Evolutionary conservation across 2,329 filamentous ascomycete genomes (phyloP), one percentile per base, ranked within the genome.

Genomic region (Penicillium sp.): DNA sequence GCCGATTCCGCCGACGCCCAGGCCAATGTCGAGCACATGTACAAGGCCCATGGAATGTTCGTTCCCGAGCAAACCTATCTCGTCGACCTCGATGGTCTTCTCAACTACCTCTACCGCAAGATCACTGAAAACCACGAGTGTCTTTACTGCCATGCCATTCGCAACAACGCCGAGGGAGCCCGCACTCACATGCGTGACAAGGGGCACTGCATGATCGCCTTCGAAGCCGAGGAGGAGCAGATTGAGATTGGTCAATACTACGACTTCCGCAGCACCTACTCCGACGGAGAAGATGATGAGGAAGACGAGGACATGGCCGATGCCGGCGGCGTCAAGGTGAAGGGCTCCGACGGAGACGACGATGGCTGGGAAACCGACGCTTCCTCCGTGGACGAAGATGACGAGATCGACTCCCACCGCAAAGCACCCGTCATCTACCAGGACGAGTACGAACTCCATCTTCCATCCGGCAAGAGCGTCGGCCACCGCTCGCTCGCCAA

Each of bases 171-270:
- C 0, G 87, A 88, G 58, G 94, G 91, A 17, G 87, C 93, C 28
- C 93, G 97, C 73, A 97, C 93, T 0, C 95, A 99, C 75, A 99
- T 99, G 95, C 88, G 92, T 47, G 95, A 99, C 75, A 94, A 92
- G 73, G 90, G 92, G 0, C 95, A 99, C 78, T 98, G 94, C 84
- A 96, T 93, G 85, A 96, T 99, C 67, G 93, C 92, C 0, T 99
- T 94, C 75, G 88, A 89, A 54, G 89, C 88, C 0, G 91, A 97
- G 73, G 89, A 90, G 38, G 92, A 98, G 72, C 92, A 97, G 79
- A 84, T 98, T 34, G 92, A 96, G 57, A 91, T 99, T 71, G 95
- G 95, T 58, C 91, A 98, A 65, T 97, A 91, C 76, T 99, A 99
- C 77, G 95, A 99, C 73, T 99, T 99, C 83, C 86, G 91, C 65